Percentiles rank a stretch among this genome's conserved stretches.
These are phyloP conservation scores for Millerozyma acaciae DNA, from an alignment of 805 yeast genomes.

Conservation along the genomic window DNA sequence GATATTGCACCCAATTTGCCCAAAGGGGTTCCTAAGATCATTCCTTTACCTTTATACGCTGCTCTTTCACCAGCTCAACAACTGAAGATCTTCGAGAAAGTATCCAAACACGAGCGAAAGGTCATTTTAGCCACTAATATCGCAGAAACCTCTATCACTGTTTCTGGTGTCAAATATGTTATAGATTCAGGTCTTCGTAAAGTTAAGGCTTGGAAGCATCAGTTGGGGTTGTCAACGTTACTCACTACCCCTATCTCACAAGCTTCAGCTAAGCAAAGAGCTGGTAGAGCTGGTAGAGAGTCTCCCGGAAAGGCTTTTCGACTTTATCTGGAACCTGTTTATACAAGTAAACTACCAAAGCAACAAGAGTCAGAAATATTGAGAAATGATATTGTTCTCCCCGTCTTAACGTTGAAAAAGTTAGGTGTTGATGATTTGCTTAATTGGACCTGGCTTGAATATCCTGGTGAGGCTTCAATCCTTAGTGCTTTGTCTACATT, in stretches of 20 bases:
- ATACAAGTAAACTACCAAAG: conserved; percentile 48
- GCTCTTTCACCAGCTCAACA: conserved; percentile 87
- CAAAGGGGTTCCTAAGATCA: conserved; percentile 67
- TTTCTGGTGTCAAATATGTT: conserved; percentile 90
- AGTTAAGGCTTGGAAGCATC: conserved; percentile 93
- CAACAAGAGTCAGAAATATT: conserved; percentile 94
- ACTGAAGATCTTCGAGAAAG: conserved; percentile 66
- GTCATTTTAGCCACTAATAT: conserved; percentile 90
- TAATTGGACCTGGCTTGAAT: conserved; percentile 89
- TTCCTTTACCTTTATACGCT: conserved; percentile 86
- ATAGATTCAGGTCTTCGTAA: conserved; percentile 90
- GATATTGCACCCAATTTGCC: conserved; percentile 64
- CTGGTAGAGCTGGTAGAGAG: conserved; percentile 99
- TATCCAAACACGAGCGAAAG: conserved; percentile 69
- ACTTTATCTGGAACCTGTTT: conserved; percentile 73
- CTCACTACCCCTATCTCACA: conserved; percentile 89
- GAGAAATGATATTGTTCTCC: conserved; percentile 79
- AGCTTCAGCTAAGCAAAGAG: conserved; percentile 91
- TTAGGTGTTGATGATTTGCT: conserved; percentile 80
- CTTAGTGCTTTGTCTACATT: conserved; percentile 74
- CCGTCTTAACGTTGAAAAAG: conserved; percentile 78
- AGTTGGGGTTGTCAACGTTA: conserved; percentile 86
- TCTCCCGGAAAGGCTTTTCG: conserved; percentile 82
- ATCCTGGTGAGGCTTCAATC: conserved; percentile 78
- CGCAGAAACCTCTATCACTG: conserved; percentile 97